Evolutionary conservation across 768 basidiomycete genomes (phyloP), one percentile per base, ranked within the genome.

Genomic region (Russula sp.): DNA sequence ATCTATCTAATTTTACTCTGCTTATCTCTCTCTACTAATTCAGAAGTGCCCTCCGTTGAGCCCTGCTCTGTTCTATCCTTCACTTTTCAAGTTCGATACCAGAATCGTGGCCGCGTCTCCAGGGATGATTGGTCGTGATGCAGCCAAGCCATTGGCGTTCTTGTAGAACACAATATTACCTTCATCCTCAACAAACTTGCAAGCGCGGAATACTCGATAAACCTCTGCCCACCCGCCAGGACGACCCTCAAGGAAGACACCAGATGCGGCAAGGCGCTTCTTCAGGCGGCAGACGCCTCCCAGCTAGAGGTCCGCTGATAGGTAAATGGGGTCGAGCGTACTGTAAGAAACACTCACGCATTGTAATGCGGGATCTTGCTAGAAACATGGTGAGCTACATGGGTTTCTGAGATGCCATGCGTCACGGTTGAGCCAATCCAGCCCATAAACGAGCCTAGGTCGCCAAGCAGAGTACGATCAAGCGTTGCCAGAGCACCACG

Each of bases 281-380:
- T 90, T 91, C 68, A 99, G 80, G 92, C 94, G 64, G 82, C 83
- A 32, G 88, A 85, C 24, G 96, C 96, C 72, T 96, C 94, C 94
- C 94, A 96, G 74, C 87, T 87, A 64, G 22, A 34, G 2, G 58
- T 30, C n/a, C 10, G 1, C 20, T 16, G 10, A 22, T 44, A 6
- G 24, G 50, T 30, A 32, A 34, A 28, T 7, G 11, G 40, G 44
- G 22, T 14, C 8, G n/a, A 24, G 16, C 13, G 22, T 42, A 22
- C 36, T 3, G 16, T 52, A 52, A 34, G 22, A 14, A 60, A 20
- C 36, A 78, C 83, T 70, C 71, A 87, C 78, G 91, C 90, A 66
- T 92, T 79, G 75, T 94, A 98, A 75, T 99, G 96, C 22, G 96
- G 96, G 68, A 99, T 98, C 79, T 95, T 96, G 83, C 89, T 92